Evolutionary conservation across 23 red algal genomes (phyloP), one percentile per base, ranked within the genome.

Genomic region (Cyanidiococcus yangmingshanensis): DNA sequence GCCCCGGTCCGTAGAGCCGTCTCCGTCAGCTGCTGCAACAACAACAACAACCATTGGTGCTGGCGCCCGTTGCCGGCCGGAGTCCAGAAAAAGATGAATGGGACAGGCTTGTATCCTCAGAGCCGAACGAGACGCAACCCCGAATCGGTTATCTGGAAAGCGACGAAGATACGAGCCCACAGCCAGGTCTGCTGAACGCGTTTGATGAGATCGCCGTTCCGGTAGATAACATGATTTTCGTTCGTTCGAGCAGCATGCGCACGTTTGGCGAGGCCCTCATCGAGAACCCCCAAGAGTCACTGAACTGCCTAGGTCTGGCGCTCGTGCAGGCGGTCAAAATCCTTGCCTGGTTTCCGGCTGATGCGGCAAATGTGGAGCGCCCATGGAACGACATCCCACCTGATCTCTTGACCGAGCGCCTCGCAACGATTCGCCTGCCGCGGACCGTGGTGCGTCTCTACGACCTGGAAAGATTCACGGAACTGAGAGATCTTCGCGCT

Each of bases 381-480:
- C 12, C 32, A 27, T 35, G n/a, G 12, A 12, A 12, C 27, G 12
- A 71, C 12, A 7, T 3, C 7, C 27, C 15, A 12, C 63, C 32
- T 3, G n/a, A 71, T 30, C 21, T 71, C 27, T 3, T 54, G 7
- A 21, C 12, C 21, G 45, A 54, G 45, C 45, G 21, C 45, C 45
- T 71, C 3, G 21, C 21, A 27, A 12, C 63, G 7, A 29, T 71
- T 25, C 63, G 63, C 63, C 27, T 71, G 27, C 63, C 63, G 63
- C 79, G 86, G 27, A 83, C 86, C 40, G 77, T 76, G 59, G 82
- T 86, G 36, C 84, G 94, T 39, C 67, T 98, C 36, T 76, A 67
- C 17, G 82, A 91, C 58, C 83, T 91, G 68, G 37, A 40, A 16
- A 83, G 80, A 1, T 26, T 82, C 35, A 87, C 94, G 37, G 41